phyloP scores from a whole-genome alignment of 2,329 filamentous ascomycete genomes.

The Sclerotinia glacialis region DNA sequence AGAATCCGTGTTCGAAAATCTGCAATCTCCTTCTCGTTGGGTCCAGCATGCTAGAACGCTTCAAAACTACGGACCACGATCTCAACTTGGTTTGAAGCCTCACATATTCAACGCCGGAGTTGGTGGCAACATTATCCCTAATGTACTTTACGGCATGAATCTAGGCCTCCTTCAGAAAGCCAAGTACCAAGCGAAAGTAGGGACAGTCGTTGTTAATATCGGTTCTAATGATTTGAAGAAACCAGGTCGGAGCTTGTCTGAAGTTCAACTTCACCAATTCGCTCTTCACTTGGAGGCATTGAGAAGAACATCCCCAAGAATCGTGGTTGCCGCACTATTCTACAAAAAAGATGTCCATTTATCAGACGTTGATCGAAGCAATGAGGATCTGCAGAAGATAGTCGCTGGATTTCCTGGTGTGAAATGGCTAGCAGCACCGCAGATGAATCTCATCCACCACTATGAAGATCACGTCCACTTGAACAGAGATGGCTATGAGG shows the following conservation, averaged over 20 bases:
- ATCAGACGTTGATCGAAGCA: slow-evolving; percentile 20
- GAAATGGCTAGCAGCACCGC: slow-evolving; percentile 24
- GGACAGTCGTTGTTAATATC: slow-evolving; percentile 21
- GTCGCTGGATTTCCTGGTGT: slow-evolving; percentile 4
- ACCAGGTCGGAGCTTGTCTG: slow-evolving; percentile 14
- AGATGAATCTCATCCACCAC: not conserved
- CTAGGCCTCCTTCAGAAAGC: slow-evolving; percentile 11
- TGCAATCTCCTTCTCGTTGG: slow-evolving; percentile 21
- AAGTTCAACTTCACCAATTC: slow-evolving; percentile 1
- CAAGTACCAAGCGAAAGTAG: slow-evolving; percentile 9
- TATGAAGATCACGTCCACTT: slow-evolving; percentile 27
- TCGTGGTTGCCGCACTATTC: slow-evolving; percentile 23
- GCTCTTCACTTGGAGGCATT: slow-evolving; percentile 20
- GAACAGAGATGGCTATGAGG: slow-evolving; percentile 25
- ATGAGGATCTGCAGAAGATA: slow-evolving; percentile 12
- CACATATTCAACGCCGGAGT: slow-evolving; percentile 26
- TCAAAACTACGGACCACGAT: slow-evolving; percentile 20
- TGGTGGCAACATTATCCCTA: slow-evolving; percentile 24
- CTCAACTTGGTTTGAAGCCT: slow-evolving; percentile 10
- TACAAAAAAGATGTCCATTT: slow-evolving; percentile 22
- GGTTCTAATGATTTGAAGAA: slow-evolving; percentile 25
- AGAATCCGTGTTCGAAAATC: not conserved
- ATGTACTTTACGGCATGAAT: slow-evolving; percentile 23
- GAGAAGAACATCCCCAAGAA: slow-evolving; percentile 11
- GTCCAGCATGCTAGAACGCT: slow-evolving; percentile 25